Base-by-base conservation (phyloP, 805 yeast species). In the Lipomyces sp. region DNA sequence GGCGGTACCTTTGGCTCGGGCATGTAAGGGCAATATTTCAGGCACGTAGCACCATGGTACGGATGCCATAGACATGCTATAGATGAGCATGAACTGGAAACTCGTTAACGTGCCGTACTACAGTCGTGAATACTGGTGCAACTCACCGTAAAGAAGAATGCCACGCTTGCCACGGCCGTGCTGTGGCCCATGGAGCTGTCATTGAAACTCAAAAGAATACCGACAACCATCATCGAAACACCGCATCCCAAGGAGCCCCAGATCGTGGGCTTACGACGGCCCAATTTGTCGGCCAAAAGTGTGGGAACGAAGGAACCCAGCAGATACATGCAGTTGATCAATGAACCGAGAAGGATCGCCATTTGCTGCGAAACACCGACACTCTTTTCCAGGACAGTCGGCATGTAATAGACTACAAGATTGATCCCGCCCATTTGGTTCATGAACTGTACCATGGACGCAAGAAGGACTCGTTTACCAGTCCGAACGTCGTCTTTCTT, bases 21-120 rank as follows among this genome's bases (percentile, higher is more conserved):
- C 29, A 88, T 84, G 30, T 86, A 81, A 15, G 3, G 42, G 87
- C 70, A 73, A 86, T 62, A 87, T 81, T 77, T 87, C 90, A 18
- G 90, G 34, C 1, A 57, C 18, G 55, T 84, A 83, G 62, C 86
- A 79, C 37, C 57, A 65, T 34, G 61, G 33, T 5, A 59, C 48
- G n/a, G 89, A 84, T 8, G 3, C 11, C 15, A 69, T 65, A 29
- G 75, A 75, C 30, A 74, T 59, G 2, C n/a, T n/a, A n/a, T n/a
- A n/a, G n/a, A n/a, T n/a, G n/a, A n/a, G n/a, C n/a, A n/a, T n/a
- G n/a, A n/a, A n/a, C n/a, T n/a, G n/a, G n/a, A n/a, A n/a, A n/a
- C n/a, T n/a, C n/a, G n/a, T n/a, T n/a, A n/a, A n/a, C n/a, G n/a
- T n/a, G n/a, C n/a, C n/a, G n/a, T n/a, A n/a, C n/a, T n/a, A n/a